Conservation (phyloP, 768 basidiomycete genomes). For the Pisolithus marmoratus region DNA sequence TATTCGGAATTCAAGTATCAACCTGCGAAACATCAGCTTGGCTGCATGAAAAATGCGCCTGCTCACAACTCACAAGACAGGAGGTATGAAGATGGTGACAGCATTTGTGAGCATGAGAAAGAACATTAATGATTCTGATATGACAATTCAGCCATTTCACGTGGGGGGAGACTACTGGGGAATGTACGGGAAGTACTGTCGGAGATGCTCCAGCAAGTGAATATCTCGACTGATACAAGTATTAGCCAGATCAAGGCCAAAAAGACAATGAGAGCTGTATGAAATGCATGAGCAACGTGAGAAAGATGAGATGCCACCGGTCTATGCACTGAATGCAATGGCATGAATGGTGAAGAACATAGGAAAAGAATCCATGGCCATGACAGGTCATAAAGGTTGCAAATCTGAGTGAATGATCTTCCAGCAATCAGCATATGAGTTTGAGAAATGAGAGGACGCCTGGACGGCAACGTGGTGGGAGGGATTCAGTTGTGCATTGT, state of each 20-base stretch:
- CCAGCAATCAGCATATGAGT: conserved; percentile 14
- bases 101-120: conserved; percentile 38
- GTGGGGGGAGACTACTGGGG: neutral
- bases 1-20: conserved; percentile 41
- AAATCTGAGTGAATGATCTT: conserved; percentile 7
- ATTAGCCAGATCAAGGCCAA: conserved; percentile 45
- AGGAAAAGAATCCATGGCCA: conserved; percentile 26
- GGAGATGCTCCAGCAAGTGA: conserved; percentile 40
- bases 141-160: neutral
- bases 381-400: neutral
- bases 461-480: conserved; percentile 3
- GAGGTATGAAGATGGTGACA: conserved; percentile 35
- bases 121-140: conserved; percentile 39
- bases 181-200: conserved; percentile 41
- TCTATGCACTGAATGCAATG: conserved; percentile 23
- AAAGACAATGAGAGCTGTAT: conserved; percentile 37
- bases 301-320: neutral
- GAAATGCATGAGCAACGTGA: neutral
- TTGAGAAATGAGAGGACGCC: conserved; percentile 15
- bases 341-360: conserved; percentile 26
- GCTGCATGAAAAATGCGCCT: neutral
- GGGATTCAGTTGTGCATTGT: too few species aligned
- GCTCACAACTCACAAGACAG: conserved; percentile 34
- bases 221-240: conserved; percentile 42
- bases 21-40: conserved; percentile 23